These are phyloP conservation scores for Leccinum imitatum DNA, from an alignment of 768 basidiomycete species.

Conservation along the genomic window DNA sequence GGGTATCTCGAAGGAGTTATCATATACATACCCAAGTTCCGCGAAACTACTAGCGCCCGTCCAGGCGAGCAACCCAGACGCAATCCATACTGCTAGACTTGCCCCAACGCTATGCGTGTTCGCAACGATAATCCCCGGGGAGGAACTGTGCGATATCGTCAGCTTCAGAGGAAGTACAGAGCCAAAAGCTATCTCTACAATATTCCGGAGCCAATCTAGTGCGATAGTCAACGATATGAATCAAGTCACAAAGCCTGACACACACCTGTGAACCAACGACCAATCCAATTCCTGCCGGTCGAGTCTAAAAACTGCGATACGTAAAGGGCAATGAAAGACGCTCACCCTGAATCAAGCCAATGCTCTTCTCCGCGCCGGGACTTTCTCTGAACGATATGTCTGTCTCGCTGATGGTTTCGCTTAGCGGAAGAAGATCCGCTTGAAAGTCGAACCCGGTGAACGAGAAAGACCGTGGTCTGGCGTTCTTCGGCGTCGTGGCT, in stretches of 20 bases:
- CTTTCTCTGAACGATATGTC: constrained; percentile 46
- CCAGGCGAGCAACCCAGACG: constrained; percentile 85
- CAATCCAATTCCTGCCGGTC: constrained; percentile 69
- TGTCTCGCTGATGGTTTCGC: constrained; percentile 72
- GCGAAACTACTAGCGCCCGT: constrained; percentile 95
- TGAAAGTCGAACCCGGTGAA: constrained; percentile 78
- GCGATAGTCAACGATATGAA: constrained; percentile 4
- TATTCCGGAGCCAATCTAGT: constrained; percentile 87
- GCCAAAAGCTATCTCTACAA: constrained; percentile 57
- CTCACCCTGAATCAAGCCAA: constrained; percentile 76
- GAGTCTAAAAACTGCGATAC: constrained; percentile 9
- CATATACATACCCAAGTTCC: constrained; percentile 70
- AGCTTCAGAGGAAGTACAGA: neutral
- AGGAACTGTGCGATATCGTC: constrained; percentile 55
- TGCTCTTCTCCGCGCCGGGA: constrained; percentile 69
- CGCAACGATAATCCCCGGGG: constrained; percentile 88
- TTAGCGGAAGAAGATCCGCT: constrained; percentile 73
- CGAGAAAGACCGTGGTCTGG: constrained; percentile 60
- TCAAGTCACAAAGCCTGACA: neutral
- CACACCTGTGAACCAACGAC: constrained; percentile 77
- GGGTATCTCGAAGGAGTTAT: neutral
- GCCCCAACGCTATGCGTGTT: constrained; percentile 90
- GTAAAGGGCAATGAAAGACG: constrained; percentile 2
- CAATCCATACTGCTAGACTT: constrained; percentile 82
- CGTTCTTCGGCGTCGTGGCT: constrained; percentile 8